Evolutionary conservation across 805 yeast genomes (phyloP), one percentile per base, ranked within the genome.

Genomic region (Nakazawaea pomicola): DNA sequence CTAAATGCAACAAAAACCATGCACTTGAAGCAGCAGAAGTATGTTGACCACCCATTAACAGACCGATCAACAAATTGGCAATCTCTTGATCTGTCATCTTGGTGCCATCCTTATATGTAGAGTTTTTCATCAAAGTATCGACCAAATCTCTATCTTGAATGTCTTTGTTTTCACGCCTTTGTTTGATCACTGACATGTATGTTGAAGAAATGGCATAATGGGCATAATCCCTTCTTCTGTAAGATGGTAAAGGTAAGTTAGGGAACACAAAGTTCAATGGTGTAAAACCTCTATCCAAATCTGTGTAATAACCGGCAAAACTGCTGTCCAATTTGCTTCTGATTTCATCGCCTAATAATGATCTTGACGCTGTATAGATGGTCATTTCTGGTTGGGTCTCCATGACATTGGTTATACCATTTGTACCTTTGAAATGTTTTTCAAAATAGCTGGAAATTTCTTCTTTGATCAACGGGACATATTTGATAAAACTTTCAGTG

Each of bases 11-110:
- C 58, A 93, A 69, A 56, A 80, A 80, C 99, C 99, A 93, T 14
- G 98, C 86, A 31, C 95, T 85, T 17, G 99, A 93, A 21, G 98
- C 76, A 33, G 98, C 95, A 49, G 95, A 84, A 19, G 99, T 93
- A 64, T 93, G 99, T 70, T 93, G 99, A 48, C 99, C 99, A 55
- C 99, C 99, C 99, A 93, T 93, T 46, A 93, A 72, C 44, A 93
- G 83, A 62, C 98, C 99, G 63, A 93, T 91, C 62, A 89, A 70
- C 62, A 93, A 70, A 64, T 90, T 85, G 36, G 98, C 93, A 56
- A 93, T 88, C 67, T 93, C 95, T 61, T 82, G 82, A 61, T 93
- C 99, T 21, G 96, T 83, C 97, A 93, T 90, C 56, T 75, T 73
- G 34, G 82, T 80, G 53, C 99, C 99, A 60, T 93, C 98, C 62